phyloP scores from a whole-genome alignment of 352 stramenopile genomes.

The Thalassiosira delicatula region DNA sequence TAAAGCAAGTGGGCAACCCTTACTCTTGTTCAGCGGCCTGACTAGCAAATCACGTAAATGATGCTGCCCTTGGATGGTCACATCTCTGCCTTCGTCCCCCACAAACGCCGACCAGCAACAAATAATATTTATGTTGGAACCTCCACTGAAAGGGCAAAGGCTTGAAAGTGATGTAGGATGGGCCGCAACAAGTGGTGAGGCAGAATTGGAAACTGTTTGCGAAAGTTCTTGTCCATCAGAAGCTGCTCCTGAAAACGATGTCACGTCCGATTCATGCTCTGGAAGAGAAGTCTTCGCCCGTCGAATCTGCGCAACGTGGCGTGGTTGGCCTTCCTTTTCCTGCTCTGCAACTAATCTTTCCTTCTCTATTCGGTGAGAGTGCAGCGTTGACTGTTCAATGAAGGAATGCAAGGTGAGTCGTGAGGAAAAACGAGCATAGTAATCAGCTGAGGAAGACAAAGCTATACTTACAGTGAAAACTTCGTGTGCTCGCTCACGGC shows the following conservation, averaged over 20 bases:
- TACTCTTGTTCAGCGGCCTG: no score
- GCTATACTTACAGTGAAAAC: no score
- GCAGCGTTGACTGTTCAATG: constrained; percentile 48
- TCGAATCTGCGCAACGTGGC: constrained; percentile 82
- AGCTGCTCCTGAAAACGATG: no score
- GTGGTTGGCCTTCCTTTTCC: constrained; percentile 71
- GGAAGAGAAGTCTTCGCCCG: constrained; percentile 63
- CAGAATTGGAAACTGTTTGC: constrained; percentile 1
- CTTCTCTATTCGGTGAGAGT: constrained; percentile 68
- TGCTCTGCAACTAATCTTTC: constrained; percentile 58
- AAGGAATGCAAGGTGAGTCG: no score
- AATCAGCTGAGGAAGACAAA: no score
- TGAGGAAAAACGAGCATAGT: no score
- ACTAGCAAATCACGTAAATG: no score
- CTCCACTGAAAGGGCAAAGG: constrained; percentile 63
- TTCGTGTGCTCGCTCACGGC: no score
- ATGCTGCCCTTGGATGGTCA: no score
- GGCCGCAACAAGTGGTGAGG: constrained; percentile 3
- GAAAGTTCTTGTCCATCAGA: not conserved
- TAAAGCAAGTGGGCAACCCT: no score
- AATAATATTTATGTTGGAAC: constrained; percentile 72
- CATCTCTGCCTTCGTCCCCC: constrained; percentile 32
- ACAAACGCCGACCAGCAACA: constrained; percentile 76
- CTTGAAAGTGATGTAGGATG: constrained; percentile 78
- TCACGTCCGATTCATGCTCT: constrained; percentile 32